Conservation (phyloP, 1,284 basidiomycete genomes). For the Meira nashicola region DNA sequence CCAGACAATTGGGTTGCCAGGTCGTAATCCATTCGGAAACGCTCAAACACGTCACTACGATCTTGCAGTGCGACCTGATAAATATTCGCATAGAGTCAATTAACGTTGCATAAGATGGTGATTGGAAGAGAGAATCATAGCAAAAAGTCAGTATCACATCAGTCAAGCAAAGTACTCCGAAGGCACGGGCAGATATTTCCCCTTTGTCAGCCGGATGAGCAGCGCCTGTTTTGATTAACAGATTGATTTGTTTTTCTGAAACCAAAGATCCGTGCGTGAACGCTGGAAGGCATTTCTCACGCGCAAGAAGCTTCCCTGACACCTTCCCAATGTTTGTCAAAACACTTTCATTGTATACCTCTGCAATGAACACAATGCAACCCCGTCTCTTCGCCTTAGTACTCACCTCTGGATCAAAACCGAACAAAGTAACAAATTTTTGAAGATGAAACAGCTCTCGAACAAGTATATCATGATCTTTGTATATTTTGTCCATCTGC, state of each 20-base stretch:
- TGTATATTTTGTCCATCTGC: slow-evolving; percentile 30
- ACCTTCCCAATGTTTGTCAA: too few relatives aligned
- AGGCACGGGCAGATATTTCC: neutral
- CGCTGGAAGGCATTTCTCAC: too few relatives aligned
- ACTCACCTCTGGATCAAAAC: slow-evolving; percentile 35
- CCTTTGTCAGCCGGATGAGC: too few relatives aligned
- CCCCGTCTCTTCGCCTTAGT: neutral
- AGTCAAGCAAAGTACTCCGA: neutral
- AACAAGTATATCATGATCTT: slow-evolving; percentile 39
- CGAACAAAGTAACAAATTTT: slow-evolving; percentile 38
- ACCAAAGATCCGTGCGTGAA: too few relatives aligned
- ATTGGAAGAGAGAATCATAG: neutral
- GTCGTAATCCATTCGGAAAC: slow-evolving; percentile 11
- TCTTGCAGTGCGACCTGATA: slow-evolving; percentile 9
- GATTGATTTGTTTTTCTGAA: too few relatives aligned
- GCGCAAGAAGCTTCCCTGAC: too few relatives aligned
- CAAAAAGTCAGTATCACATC: neutral
- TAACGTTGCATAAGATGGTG: neutral
- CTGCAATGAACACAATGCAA: too few relatives aligned
- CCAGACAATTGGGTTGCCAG: neutral
- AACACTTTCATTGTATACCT: too few relatives aligned
- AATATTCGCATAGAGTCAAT: neutral
- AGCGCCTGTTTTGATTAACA: too few relatives aligned
- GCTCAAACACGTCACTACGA: slow-evolving; percentile 14
- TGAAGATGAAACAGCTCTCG: slow-evolving; percentile 40